phyloP scores from a whole-genome alignment of 495 filamentous ascomycete species.

The Lasiosphaeria ovina region DNA sequence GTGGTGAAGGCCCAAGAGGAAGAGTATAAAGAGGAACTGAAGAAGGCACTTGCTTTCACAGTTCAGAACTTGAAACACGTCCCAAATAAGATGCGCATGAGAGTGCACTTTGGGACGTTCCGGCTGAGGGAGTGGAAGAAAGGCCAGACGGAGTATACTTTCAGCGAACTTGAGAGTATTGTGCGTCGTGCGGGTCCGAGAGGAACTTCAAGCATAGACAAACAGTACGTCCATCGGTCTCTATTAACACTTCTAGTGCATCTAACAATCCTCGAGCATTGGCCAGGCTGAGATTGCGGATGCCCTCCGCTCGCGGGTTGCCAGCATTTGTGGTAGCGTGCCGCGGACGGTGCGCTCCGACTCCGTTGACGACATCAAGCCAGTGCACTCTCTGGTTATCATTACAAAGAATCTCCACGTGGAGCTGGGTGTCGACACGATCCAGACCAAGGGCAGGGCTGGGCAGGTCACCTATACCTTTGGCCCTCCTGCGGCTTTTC shows the following conservation, averaged over 20 bases:
- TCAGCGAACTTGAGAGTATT: slow-evolving; percentile 52
- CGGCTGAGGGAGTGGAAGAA: slow-evolving; percentile 46
- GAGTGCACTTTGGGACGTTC: slow-evolving; percentile 56
- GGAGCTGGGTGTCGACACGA: slow-evolving; percentile 14
- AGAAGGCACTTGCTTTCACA: not conserved
- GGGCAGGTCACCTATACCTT: slow-evolving; percentile 6
- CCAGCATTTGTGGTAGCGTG: not conserved
- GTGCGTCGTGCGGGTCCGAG: slow-evolving; percentile 31
- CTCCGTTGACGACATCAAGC: not conserved
- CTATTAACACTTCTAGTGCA: too few relatives aligned
- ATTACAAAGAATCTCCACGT: slow-evolving; percentile 23
- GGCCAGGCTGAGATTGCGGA: not conserved
- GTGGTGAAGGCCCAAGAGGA: not conserved
- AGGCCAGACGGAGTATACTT: slow-evolving; percentile 35
- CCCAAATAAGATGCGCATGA: slow-evolving; percentile 41
- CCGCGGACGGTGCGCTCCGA: not conserved
- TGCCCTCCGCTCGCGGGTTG: not conserved
- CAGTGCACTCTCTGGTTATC: slow-evolving; percentile 12
- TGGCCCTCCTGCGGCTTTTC: slow-evolving; percentile 11
- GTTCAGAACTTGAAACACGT: slow-evolving; percentile 10
- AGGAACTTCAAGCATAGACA: slow-evolving; percentile 35
- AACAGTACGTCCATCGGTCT: slow-evolving; percentile 28
- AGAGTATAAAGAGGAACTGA: slow-evolving; percentile 16
- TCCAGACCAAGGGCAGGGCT: not conserved
- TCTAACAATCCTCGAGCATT: not conserved